phyloP scores from a whole-genome alignment of 1,284 basidiomycete species.

The Ustilago shanxiensis region DNA sequence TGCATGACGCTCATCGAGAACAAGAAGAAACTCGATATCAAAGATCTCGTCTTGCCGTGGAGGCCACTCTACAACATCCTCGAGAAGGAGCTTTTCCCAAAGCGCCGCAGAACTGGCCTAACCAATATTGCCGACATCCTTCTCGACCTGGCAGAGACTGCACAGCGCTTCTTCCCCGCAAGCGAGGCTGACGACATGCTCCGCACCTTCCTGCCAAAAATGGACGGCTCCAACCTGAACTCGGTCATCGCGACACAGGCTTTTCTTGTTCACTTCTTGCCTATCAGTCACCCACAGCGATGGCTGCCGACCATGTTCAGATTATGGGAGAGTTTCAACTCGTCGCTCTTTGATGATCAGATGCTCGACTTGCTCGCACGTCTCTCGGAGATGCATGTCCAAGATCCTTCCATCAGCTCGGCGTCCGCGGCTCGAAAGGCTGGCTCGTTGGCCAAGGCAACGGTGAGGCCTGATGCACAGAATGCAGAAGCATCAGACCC shows the following conservation, averaged over 20 bases:
- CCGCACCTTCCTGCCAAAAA: conserved; percentile 78
- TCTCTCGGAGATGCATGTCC: conserved; percentile 81
- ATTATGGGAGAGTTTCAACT: conserved; percentile 88
- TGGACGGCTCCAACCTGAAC: conserved; percentile 81
- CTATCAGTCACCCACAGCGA: conserved; percentile 61
- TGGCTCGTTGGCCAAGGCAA: conserved; percentile 24
- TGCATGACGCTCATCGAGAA: conserved; percentile 81
- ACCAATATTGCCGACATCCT: conserved; percentile 79
- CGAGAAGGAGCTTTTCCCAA: conserved; percentile 84
- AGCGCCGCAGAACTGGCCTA: conserved; percentile 73
- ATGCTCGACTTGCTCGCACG: conserved; percentile 84
- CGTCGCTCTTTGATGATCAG: conserved; percentile 83
- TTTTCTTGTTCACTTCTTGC: conserved; percentile 68
- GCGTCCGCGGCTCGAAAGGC: conserved; percentile 32
- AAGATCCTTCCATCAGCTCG: conserved; percentile 67
- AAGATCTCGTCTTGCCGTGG: conserved; percentile 90
- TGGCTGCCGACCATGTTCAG: conserved; percentile 74
- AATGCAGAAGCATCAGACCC: neutral
- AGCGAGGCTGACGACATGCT: conserved; percentile 91
- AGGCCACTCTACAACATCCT: conserved; percentile 84
- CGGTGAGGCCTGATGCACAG: conserved; percentile 19
- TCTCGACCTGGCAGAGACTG: conserved; percentile 85
- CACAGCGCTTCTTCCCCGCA: conserved; percentile 90
- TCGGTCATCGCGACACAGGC: conserved; percentile 67
- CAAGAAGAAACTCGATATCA: conserved; percentile 80